Conservation (phyloP, 2,329 filamentous ascomycete species). For the Microdochium paspali region DNA sequence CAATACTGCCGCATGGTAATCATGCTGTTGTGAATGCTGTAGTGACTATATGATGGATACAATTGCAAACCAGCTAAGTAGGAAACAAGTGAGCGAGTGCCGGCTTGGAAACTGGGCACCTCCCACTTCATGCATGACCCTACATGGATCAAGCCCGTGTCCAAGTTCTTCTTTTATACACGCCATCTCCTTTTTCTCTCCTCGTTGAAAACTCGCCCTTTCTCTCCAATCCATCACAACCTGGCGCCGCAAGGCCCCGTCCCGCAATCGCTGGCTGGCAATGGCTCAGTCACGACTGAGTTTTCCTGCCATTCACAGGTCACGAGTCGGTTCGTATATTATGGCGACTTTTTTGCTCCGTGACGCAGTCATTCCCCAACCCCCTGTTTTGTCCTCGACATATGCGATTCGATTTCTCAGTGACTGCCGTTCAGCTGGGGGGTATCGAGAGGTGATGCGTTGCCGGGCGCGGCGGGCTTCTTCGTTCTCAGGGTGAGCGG, state of each 20-base stretch:
- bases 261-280: too few species aligned
- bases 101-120: neutral
- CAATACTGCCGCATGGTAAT: neutral
- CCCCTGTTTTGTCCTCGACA: neutral
- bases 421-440: constrained; percentile 31
- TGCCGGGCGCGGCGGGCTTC: constrained; percentile 24
- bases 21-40: neutral
- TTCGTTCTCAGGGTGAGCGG: constrained; percentile 48
- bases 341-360: neutral
- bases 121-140: too few species aligned
- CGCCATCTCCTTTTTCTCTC: too few species aligned
- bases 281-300: too few species aligned
- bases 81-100: neutral
- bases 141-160: too few species aligned
- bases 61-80: neutral
- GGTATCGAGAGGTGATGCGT: constrained; percentile 30
- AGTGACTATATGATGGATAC: too few species aligned
- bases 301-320: too few species aligned
- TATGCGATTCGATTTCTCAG: constrained; percentile 1
- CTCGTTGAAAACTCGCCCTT: too few species aligned
- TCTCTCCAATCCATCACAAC: too few species aligned
- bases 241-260: too few species aligned
- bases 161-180: too few species aligned
- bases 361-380: neutral
- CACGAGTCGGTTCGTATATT: neutral